Percentiles rank a stretch among this genome's conserved stretches.
Conservation (phyloP, 495 filamentous ascomycete species). For the Aspergillus funiculosus region DNA sequence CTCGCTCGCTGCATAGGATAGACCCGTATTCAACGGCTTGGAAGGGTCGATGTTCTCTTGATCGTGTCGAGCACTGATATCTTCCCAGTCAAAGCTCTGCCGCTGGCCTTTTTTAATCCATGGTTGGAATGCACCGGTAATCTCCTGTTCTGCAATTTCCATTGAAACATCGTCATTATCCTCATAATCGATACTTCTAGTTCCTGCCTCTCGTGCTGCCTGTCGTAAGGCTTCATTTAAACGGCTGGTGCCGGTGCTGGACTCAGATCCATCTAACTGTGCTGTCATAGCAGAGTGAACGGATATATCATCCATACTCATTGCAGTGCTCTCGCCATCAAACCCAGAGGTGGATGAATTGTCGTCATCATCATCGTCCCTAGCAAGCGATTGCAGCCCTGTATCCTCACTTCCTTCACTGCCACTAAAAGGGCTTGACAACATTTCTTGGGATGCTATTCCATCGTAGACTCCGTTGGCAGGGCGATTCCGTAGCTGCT, state of each 20-base stretch:
- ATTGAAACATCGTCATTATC: conserved; percentile 58
- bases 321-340: conserved; percentile 65
- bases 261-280: conserved; percentile 50
- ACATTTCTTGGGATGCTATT: conserved; percentile 49
- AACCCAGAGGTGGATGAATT: conserved; percentile 47
- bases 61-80: conserved; percentile 48
- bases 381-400: conserved; percentile 40
- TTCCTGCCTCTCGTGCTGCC: conserved; percentile 68
- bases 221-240: conserved; percentile 72
- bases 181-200: conserved; percentile 53
- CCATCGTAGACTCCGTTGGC: conserved; percentile 19
- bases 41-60: conserved; percentile 60
- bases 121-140: conserved; percentile 68
- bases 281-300: conserved; percentile 55
- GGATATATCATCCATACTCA: conserved; percentile 70
- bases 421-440: conserved; percentile 74
- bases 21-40: conserved; percentile 15
- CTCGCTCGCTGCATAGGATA: conserved; percentile 23
- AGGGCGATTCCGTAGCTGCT: conserved; percentile 41
- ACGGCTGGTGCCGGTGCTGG: conserved; percentile 57
- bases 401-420: conserved; percentile 54
- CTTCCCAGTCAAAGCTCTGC: conserved; percentile 42
- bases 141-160: conserved; percentile 74
- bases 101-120: conserved; percentile 54
- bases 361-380: conserved; percentile 54